Evolutionary conservation across 495 filamentous ascomycete genomes (phyloP).

Genomic region (Evansstolkia leycettana): DNA sequence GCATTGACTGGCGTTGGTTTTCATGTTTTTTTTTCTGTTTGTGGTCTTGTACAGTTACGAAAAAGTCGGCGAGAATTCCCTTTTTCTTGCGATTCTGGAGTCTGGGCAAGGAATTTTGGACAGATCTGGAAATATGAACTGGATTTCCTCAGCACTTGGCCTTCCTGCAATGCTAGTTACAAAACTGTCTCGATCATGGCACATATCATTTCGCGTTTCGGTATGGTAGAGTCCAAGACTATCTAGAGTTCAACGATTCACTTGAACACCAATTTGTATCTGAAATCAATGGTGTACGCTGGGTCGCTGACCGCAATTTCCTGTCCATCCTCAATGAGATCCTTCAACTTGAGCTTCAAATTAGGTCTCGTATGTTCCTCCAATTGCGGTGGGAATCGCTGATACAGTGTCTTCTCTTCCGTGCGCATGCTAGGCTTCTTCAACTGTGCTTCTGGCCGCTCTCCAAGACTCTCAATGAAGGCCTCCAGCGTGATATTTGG

Average conservation of each 20-base stretch:
- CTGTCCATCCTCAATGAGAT: slow-evolving; percentile 52
- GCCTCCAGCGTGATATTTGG: slow-evolving; percentile 63
- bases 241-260: slow-evolving; percentile 3
- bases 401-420: slow-evolving; percentile 75
- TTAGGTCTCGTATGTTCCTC: slow-evolving; percentile 75
- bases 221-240: not conserved
- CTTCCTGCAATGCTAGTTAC: slow-evolving; percentile 7
- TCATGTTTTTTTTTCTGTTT: slow-evolving; percentile 12
- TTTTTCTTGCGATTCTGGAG: slow-evolving; percentile 21
- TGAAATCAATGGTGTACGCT: slow-evolving; percentile 64
- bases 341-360: slow-evolving; percentile 59
- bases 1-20: slow-evolving; percentile 37
- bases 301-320: slow-evolving; percentile 76
- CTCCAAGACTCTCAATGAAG: slow-evolving; percentile 75
- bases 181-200: slow-evolving; percentile 8
- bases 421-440: slow-evolving; percentile 85
- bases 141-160: slow-evolving; percentile 13
- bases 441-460: slow-evolving; percentile 71
- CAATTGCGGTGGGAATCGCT: slow-evolving; percentile 67
- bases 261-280: slow-evolving; percentile 44
- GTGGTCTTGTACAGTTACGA: slow-evolving; percentile 29
- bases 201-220: slow-evolving; percentile 6
- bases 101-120: slow-evolving; percentile 17
- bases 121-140: slow-evolving; percentile 18
- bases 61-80: slow-evolving; percentile 24